A percentile compares a stretch with the other conserved stretches of the same genome.
phyloP scores from a whole-genome alignment of 1,284 basidiomycete species.

The Ceratobasidium sp. region DNA sequence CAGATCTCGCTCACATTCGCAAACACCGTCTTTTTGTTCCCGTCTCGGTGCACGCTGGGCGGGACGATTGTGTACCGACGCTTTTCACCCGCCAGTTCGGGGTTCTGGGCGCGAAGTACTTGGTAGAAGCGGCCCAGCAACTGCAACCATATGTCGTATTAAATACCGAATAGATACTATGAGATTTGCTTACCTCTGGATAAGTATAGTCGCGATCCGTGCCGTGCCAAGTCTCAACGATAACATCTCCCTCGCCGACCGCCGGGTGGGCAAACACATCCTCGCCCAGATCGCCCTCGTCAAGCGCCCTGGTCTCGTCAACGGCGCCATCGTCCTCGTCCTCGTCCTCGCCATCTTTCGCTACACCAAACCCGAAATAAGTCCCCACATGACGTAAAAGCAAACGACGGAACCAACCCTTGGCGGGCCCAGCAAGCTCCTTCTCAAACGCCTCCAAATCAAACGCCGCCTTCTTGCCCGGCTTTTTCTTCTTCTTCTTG shows the following conservation, averaged over 20 bases:
- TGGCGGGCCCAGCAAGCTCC: conserved; percentile 69
- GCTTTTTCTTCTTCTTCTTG: conserved; percentile 77
- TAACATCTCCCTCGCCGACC: conserved; percentile 71
- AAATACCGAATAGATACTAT: background rate
- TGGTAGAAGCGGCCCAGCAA: conserved; percentile 94
- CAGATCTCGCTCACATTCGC: conserved; percentile 98
- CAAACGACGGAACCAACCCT: background rate
- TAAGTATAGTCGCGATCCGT: conserved; percentile 96
- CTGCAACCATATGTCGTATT: conserved; percentile 57
- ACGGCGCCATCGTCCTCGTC: conserved; percentile 64
- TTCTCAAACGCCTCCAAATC: conserved; percentile 86
- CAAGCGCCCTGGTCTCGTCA: conserved; percentile 62
- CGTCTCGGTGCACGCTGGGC: conserved; percentile 93
- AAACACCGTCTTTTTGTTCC: conserved; percentile 96
- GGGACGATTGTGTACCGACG: conserved; percentile 98
- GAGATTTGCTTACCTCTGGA: conserved; percentile 71
- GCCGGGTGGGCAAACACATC: conserved; percentile 74
- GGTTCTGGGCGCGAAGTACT: conserved; percentile 93
- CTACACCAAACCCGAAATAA: background rate
- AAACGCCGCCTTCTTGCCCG: conserved; percentile 59
- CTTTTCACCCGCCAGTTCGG: conserved; percentile 87
- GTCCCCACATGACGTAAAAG: no score
- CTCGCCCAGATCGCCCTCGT: conserved; percentile 85
- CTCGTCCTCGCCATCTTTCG: conserved; percentile 64
- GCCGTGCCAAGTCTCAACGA: conserved; percentile 82